Evolutionary conservation across 2,329 filamentous ascomycete species (phyloP), one percentile per base, ranked within the genome.

Genomic region (Microdochium bolleyi): DNA sequence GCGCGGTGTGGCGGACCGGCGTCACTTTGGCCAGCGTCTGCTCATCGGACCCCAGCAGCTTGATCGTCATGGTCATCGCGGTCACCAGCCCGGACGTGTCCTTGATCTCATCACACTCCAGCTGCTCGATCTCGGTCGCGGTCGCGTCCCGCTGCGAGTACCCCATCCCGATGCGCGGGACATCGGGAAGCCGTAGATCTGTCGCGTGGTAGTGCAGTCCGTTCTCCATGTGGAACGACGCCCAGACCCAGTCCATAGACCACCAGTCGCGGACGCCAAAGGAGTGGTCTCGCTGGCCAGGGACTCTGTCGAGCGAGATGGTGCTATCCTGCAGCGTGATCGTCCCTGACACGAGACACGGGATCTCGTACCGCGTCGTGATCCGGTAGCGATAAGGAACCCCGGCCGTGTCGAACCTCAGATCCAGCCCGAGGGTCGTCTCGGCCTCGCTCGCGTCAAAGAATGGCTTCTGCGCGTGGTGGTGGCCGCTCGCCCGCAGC

Each of bases 231-330:
- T 25, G 48, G 24, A 49, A 49, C 24, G 48, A 49, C n/a, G 48
- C 48, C 48, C 48, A 49, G 10, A 49, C 24, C 48, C 48, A 49
- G 48, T 49, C 48, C 48, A 49, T 49, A 3, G 48, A 25, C 48
- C 48, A 49, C 48, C 48, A 49, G 24, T 49, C 48, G 13, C 48
- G 48, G 7, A 30, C 48, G 13, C 24, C 48, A 25, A 16, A 49
- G 10, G 24, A 27, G 14, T 49, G 48, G 24, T 49, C 48, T 10
- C 48, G 22, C 21, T 49, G 48, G 13, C 48, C 48, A n/a, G 24
- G 25, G 10, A 30, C 48, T 3, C 16, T 9, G 5, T 16, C 3
- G 25, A 49, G 24, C 13, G 24, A 16, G 24, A 49, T 27, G 24
- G 9, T n/a, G 22, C 24, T 30, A 24, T 21, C 24, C 7, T 19